Evolutionary conservation across 2,329 filamentous ascomycete genomes (phyloP).

Genomic region (Apiospora hydei): DNA sequence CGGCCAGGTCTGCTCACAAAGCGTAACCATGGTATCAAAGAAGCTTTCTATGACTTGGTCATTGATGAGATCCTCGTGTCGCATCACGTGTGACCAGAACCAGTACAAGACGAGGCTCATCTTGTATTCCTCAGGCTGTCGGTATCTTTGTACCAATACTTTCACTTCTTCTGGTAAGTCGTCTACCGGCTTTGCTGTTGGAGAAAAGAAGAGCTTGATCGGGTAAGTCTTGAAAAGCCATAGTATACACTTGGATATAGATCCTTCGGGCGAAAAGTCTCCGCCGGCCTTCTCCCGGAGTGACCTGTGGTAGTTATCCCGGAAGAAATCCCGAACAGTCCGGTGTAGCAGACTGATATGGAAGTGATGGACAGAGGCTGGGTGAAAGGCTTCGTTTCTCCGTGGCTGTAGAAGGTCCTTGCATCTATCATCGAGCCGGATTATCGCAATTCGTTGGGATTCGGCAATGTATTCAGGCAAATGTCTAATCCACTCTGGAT

Average conservation of each 20-base stretch:
- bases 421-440: not conserved
- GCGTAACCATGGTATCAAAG: not conserved
- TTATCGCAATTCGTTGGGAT: not conserved
- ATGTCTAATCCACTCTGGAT: not conserved
- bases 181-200: not conserved
- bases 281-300: not conserved
- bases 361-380: not conserved
- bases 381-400: not conserved
- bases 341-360: not conserved
- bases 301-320: not conserved
- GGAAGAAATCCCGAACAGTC: not conserved
- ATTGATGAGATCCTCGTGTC: not conserved
- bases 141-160: not conserved
- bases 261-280: not conserved
- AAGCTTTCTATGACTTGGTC: not conserved
- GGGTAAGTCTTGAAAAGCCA: constrained; percentile 7
- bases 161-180: not conserved
- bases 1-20: not conserved
- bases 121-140: not conserved
- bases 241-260: not conserved
- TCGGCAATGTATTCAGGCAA: not conserved
- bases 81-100: not conserved
- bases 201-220: not conserved
- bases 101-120: not conserved
- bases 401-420: not conserved